Conservation (phyloP, 139 green algal genomes). For the Spirogloea muscicola region DNA sequence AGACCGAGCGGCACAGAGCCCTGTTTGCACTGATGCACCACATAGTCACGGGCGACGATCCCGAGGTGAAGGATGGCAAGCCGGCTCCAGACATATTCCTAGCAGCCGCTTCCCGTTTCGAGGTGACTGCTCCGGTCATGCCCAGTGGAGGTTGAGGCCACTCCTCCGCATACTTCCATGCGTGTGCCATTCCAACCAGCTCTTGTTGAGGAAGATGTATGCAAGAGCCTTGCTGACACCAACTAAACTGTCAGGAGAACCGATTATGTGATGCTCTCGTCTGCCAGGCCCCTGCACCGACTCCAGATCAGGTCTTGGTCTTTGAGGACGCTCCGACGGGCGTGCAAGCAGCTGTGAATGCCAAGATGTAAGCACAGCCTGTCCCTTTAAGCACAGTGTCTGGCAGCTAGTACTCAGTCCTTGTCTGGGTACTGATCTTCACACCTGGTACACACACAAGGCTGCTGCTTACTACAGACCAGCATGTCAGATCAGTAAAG, state of each 20-base stretch:
- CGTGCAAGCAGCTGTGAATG: slow-evolving; percentile 33
- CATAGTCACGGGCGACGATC: slow-evolving; percentile 55
- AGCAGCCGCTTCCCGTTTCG: slow-evolving; percentile 52
- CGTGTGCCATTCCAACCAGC: neutral
- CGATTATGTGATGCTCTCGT: neutral
- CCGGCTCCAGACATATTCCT: slow-evolving; percentile 81
- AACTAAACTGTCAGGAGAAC: too few species aligned
- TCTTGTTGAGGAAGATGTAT: neutral
- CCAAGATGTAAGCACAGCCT: slow-evolving; percentile 49
- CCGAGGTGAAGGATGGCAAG: slow-evolving; percentile 59
- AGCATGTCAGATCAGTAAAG: neutral
- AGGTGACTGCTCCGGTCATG: slow-evolving; percentile 12
- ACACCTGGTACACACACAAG: neutral
- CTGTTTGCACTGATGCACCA: slow-evolving; percentile 69
- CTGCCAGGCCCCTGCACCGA: neutral
- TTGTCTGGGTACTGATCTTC: neutral
- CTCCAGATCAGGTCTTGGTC: slow-evolving; percentile 56
- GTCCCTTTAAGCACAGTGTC: neutral
- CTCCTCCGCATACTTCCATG: neutral
- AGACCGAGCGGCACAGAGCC: slow-evolving; percentile 64
- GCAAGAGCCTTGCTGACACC: too few species aligned
- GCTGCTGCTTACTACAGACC: neutral
- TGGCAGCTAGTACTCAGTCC: too few species aligned
- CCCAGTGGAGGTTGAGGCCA: neutral
- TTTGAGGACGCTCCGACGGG: slow-evolving; percentile 75